phyloP scores from a whole-genome alignment of 768 basidiomycete genomes.

The Trametes cingulata region DNA sequence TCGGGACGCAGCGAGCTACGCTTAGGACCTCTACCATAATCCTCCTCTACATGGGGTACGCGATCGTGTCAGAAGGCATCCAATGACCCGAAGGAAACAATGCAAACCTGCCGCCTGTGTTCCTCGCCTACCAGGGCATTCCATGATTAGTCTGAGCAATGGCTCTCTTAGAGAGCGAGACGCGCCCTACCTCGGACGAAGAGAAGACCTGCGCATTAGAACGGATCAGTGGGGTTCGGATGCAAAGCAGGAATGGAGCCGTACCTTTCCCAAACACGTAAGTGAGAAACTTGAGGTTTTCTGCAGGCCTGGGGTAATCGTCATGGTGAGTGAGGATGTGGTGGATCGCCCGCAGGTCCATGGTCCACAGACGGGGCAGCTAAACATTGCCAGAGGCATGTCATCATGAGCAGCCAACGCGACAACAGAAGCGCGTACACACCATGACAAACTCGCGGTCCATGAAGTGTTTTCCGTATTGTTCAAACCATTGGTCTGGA shows the following conservation, averaged over 20 bases:
- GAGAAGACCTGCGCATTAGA: no score
- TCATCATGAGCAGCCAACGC: neutral
- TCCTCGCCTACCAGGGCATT: no score
- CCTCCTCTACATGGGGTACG: no score
- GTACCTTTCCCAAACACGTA: conserved; percentile 43
- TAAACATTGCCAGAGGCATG: conserved; percentile 40
- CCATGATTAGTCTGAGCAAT: no score
- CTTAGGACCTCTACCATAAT: no score
- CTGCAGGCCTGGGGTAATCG: conserved; percentile 56
- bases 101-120: no score
- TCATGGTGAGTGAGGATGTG: conserved; percentile 59
- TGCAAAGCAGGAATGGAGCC: neutral
- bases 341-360: conserved; percentile 61
- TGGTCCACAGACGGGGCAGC: conserved; percentile 17
- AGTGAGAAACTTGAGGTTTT: conserved; percentile 37
- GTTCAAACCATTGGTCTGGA: conserved; percentile 41
- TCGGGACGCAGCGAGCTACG: no score
- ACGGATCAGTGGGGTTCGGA: neutral
- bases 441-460: conserved; percentile 48
- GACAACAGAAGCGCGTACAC: conserved; percentile 16
- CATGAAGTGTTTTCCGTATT: conserved; percentile 48
- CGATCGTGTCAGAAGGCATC: no score
- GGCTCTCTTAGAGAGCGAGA: no score
- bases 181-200: no score
- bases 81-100: no score